Evolutionary conservation across 2,329 filamentous ascomycete genomes (phyloP), one percentile per base, ranked within the genome.

Genomic region (Pseudogymnoascus sp.): DNA sequence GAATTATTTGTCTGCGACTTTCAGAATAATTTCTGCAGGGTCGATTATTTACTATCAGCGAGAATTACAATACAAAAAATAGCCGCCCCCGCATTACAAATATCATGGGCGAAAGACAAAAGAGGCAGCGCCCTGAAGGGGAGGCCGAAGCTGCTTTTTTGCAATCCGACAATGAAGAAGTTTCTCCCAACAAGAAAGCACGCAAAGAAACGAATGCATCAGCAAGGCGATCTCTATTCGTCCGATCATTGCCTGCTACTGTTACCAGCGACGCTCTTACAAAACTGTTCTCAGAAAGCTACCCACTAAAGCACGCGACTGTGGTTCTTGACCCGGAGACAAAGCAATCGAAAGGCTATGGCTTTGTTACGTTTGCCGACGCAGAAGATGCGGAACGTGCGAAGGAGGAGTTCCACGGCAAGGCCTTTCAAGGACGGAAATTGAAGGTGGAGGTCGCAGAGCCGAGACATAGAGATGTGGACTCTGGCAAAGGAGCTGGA

Each of bases 351-450:
- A 89, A 91, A 73, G 93, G 95, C 16, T 99, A 92, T 75, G 95
- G 95, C 62, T 99, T 99, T 76, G 93, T 99, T 63, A 97, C 95
- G 1, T 95, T 99, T 71, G 91, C 93, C 69, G 95, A 99, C 73
- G 84, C 89, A 31, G 93, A 97, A 68, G 95, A 99, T 79, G 93
- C 93, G 11, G 80, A 87, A 67, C 84, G 88, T 67, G 96, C 95
- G 16, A 84, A 90, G 72, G 84, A 88, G 63, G 89, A 96, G 74
- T 84, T 97, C 72, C 86, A 96, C 75, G 90, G 90, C 66, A 82
- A 88, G 53, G 78, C 85, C 25, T 84, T 96, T 69, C 85, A 92
- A 60, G 93, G 93, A 18, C 87, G 88, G 69, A 90, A 89, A 67
- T 87, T 99, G 70, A 87, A 87, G 64, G 84, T 97, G 62, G 95